Evolutionary conservation across 192 early-diverging fungal genomes (phyloP).

Genomic region (Gorgonomyces haynaldii): DNA sequence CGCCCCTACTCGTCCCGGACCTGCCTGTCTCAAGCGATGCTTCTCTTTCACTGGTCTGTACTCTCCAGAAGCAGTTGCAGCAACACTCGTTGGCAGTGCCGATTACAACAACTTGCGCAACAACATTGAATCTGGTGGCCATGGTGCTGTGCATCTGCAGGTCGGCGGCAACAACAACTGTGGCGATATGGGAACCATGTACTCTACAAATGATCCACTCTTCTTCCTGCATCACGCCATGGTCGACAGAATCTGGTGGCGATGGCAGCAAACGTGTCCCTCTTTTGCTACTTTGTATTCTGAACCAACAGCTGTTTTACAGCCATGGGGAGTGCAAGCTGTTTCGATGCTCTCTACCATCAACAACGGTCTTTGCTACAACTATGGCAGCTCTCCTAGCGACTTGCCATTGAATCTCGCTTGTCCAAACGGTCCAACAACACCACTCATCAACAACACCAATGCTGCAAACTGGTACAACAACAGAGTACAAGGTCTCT

Average conservation of each 20-base stretch:
- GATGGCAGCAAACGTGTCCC: slow-evolving; percentile 43
- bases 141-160: slow-evolving; percentile 21
- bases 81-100: background rate
- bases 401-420: background rate
- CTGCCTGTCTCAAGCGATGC: slow-evolving; percentile 13
- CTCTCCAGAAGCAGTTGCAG: slow-evolving; percentile 1
- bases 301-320: background rate
- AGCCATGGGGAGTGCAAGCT: slow-evolving; percentile 13
- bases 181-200: slow-evolving; percentile 42
- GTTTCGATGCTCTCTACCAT: slow-evolving; percentile 23
- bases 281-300: slow-evolving; percentile 17
- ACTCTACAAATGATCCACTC: slow-evolving; percentile 47
- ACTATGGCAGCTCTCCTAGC: slow-evolving; percentile 15
- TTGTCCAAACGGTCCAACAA: background rate
- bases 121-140: slow-evolving; percentile 23
- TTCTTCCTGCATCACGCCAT: slow-evolving; percentile 57
- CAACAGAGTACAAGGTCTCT: no score
- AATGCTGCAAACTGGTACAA: no score
- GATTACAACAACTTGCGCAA: slow-evolving; percentile 17
- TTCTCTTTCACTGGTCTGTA: slow-evolving; percentile 3
- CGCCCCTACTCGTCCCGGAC: background rate
- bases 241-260: slow-evolving; percentile 49
- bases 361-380: slow-evolving; percentile 31
- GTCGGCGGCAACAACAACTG: slow-evolving; percentile 38
- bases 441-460: no score